These are phyloP conservation scores for Iberis amara DNA, from an alignment of 441 rosid species.

Conservation along the genomic window DNA sequence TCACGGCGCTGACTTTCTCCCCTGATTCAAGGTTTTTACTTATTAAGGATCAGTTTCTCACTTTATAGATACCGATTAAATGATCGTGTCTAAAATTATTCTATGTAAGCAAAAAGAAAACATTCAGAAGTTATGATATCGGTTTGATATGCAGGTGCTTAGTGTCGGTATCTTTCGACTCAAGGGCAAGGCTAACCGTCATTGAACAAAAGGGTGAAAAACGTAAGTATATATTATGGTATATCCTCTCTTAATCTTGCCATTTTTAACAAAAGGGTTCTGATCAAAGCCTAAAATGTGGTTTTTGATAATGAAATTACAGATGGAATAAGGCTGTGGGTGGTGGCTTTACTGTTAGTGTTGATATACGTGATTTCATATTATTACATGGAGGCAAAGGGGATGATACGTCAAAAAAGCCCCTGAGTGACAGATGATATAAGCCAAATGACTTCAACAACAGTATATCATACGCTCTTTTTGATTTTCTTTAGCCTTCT, in stretches of 20 bases:
- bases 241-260: not conserved
- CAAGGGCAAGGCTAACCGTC: slow-evolving; percentile 75
- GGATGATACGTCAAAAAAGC: slow-evolving; percentile 12
- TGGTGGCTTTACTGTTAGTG: slow-evolving; percentile 7
- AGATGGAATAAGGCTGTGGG: slow-evolving; percentile 23
- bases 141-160: slow-evolving; percentile 55
- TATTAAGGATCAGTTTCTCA: not conserved
- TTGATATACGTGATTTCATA: slow-evolving; percentile 26
- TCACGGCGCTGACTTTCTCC: slow-evolving; percentile 73
- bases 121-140: slow-evolving; percentile 24
- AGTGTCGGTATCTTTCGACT: slow-evolving; percentile 82
- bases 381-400: slow-evolving; percentile 23
- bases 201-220: slow-evolving; percentile 34
- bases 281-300: slow-evolving; percentile 1
- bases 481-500: not conserved
- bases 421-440: slow-evolving; percentile 1
- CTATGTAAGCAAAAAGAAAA: not conserved
- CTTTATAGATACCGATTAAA: not conserved
- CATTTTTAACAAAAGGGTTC: not conserved
- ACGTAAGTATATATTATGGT: slow-evolving; percentile 12
- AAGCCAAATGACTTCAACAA: slow-evolving; percentile 3
- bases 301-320: slow-evolving; percentile 19
- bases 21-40: slow-evolving; percentile 70
- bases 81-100: slow-evolving; percentile 1
- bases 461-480: not conserved